phyloP scores from a whole-genome alignment of 495 filamentous ascomycete species.

The Monascus purpureus region DNA sequence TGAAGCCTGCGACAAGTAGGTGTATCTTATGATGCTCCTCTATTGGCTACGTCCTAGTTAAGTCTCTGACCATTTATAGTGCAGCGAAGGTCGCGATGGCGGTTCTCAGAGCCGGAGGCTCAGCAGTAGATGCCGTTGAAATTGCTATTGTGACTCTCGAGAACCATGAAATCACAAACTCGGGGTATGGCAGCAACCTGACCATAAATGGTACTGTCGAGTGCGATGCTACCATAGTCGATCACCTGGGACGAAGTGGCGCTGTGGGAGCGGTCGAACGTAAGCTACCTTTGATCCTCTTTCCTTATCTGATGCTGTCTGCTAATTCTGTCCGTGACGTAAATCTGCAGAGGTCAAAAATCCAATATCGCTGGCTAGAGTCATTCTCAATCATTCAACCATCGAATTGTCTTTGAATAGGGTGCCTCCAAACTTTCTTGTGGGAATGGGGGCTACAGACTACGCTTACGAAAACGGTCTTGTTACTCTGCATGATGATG shows the following conservation, averaged over 20 bases:
- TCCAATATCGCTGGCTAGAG: constrained; percentile 73
- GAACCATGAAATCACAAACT: constrained; percentile 89
- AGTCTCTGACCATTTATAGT: constrained; percentile 30
- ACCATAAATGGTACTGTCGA: constrained; percentile 81
- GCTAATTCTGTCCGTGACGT: no score
- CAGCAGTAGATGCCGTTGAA: constrained; percentile 84
- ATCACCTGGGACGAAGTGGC: constrained; percentile 81
- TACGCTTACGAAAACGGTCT: constrained; percentile 74
- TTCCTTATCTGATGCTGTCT: no score
- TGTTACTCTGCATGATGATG: constrained; percentile 51
- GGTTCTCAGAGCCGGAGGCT: constrained; percentile 60
- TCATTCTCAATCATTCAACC: constrained; percentile 62
- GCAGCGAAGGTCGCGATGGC: constrained; percentile 69
- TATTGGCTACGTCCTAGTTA: not conserved
- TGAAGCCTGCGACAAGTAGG: constrained; percentile 75
- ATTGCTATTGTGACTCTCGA: constrained; percentile 76
- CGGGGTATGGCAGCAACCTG: constrained; percentile 93
- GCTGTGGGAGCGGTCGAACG: constrained; percentile 81
- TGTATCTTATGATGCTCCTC: not conserved
- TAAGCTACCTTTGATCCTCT: constrained; percentile 31
- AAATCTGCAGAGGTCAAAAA: constrained; percentile 77
- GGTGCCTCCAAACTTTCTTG: constrained; percentile 84
- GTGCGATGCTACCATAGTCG: constrained; percentile 84
- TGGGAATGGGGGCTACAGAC: constrained; percentile 66
- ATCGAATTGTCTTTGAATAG: constrained; percentile 63